These are phyloP conservation scores for Rhizoclosmatium globosum DNA, from an alignment of 192 early-diverging fungal genomes.

Conservation along the genomic window DNA sequence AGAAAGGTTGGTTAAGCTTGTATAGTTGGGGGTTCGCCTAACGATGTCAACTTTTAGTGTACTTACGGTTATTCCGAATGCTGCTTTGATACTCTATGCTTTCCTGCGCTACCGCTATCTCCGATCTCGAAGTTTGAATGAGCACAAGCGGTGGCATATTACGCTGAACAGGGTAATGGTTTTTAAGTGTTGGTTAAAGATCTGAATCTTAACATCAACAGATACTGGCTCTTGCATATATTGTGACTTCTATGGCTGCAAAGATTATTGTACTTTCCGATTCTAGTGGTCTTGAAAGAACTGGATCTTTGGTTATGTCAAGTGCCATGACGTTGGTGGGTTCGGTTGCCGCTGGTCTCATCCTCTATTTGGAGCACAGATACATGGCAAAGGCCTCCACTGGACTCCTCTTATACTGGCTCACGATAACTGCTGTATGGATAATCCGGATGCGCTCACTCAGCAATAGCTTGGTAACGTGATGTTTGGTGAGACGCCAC, in stretches of 20 bases:
- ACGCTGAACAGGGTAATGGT: neutral
- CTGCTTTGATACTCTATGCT: conserved; percentile 2
- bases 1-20: conserved; percentile 1
- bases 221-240: neutral
- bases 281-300: neutral
- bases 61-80: neutral
- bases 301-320: conserved; percentile 5
- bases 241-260: too few relatives aligned
- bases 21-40: too few relatives aligned
- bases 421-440: neutral
- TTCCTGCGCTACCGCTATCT: conserved; percentile 6
- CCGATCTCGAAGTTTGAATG: neutral
- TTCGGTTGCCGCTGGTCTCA: neutral
- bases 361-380: conserved; percentile 32
- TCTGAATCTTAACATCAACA: neutral
- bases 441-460: conserved; percentile 24
- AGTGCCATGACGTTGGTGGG: neutral
- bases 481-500: too few relatives aligned
- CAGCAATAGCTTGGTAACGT: too few relatives aligned
- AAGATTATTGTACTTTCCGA: neutral
- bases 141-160: conserved; percentile 4
- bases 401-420: conserved; percentile 38
- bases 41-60: neutral
- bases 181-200: too few relatives aligned
- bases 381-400: conserved; percentile 30